These are phyloP conservation scores for Aspergillus carlsbadensis DNA, from an alignment of 495 filamentous ascomycete genomes.

Conservation along the genomic window DNA sequence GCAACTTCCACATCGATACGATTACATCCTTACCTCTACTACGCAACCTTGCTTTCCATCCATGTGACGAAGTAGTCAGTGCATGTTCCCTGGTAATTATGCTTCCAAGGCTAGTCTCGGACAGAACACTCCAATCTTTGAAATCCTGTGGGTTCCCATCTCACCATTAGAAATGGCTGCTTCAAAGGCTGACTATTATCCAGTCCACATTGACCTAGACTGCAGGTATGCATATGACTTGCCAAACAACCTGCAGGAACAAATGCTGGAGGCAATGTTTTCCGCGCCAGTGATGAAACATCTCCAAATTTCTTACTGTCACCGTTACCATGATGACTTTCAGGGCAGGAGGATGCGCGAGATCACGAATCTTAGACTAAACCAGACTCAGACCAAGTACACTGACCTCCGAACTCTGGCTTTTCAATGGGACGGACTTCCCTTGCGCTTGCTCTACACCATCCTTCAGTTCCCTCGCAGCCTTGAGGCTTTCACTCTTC, in stretches of 20 bases:
- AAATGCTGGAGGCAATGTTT: no score
- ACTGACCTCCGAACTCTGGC: neutral
- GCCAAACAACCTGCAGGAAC: no score
- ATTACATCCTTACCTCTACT: neutral
- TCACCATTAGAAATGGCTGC: neutral
- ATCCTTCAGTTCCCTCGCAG: neutral
- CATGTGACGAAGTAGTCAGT: neutral
- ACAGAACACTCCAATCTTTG: neutral
- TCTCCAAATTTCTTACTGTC: no score
- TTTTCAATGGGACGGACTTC: neutral
- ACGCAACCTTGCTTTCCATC: neutral
- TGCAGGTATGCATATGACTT: no score
- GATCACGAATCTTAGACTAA: no score
- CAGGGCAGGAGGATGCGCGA: no score
- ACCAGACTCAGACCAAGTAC: neutral
- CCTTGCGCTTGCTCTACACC: neutral
- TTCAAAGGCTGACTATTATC: neutral
- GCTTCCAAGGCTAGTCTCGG: neutral
- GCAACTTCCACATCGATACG: neutral
- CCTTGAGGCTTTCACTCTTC: neutral
- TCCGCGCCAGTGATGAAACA: no score
- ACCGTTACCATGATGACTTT: no score
- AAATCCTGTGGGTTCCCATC: neutral
- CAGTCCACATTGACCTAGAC: neutral
- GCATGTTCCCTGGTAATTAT: neutral